These are phyloP conservation scores for Solanum hybrid DNA, from an alignment of 305 asterid genomes.

Conservation along the genomic window DNA sequence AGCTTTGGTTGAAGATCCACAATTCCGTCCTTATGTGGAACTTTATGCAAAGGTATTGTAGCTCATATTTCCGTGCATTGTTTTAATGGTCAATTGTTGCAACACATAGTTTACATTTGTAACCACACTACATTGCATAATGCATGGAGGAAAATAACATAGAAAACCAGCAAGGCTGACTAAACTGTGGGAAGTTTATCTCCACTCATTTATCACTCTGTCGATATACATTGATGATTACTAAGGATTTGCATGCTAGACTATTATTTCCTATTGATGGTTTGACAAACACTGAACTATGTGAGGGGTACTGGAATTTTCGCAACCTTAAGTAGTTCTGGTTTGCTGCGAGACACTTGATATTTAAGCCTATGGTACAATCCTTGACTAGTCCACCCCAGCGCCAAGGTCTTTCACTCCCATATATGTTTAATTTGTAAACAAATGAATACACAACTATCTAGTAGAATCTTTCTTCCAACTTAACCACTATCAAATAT, in stretches of 20 bases:
- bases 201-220: not conserved
- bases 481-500: not conserved
- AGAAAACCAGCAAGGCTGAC: not conserved
- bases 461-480: not conserved
- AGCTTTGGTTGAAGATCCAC: constrained; percentile 63
- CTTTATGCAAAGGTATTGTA: constrained; percentile 63
- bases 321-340: not conserved
- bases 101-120: not conserved
- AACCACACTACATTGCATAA: not conserved
- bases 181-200: not conserved
- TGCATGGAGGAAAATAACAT: not conserved
- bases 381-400: not conserved
- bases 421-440: not conserved
- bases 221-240: not conserved
- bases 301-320: not conserved
- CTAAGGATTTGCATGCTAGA: not conserved
- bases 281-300: not conserved
- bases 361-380: not conserved
- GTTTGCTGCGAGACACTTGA: not conserved
- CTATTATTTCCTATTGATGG: not conserved
- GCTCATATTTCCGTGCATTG: not conserved
- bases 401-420: not conserved
- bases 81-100: not conserved
- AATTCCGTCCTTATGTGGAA: constrained; percentile 38
- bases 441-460: not conserved